Evolutionary conservation across 257 asterid genomes (phyloP).

Genomic region (Nyctanthes arbortristis): DNA sequence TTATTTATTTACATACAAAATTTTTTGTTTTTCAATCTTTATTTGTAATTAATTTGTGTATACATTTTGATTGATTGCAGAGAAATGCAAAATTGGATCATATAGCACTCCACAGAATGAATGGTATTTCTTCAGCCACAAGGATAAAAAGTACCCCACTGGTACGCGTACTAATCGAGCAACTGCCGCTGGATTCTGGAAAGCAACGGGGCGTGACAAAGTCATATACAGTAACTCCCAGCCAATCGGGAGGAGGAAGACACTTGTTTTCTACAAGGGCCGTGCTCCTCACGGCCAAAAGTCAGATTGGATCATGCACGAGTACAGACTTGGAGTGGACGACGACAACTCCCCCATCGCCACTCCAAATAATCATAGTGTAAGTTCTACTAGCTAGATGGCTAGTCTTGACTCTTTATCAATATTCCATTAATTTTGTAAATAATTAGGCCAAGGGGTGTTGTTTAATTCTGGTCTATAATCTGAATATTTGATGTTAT

Average conservation of each 20-base stretch:
- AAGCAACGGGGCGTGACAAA: slow-evolving; percentile 76
- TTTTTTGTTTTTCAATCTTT: not conserved
- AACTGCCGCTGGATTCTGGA: slow-evolving; percentile 65
- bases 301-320: slow-evolving; percentile 76
- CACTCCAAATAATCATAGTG: slow-evolving; percentile 19
- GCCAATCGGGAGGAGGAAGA: slow-evolving; percentile 65
- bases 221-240: slow-evolving; percentile 43
- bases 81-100: slow-evolving; percentile 57
- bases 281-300: slow-evolving; percentile 70
- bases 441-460: no score
- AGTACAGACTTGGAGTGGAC: slow-evolving; percentile 41
- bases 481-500: not conserved
- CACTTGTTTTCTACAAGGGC: slow-evolving; percentile 71
- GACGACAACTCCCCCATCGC: slow-evolving; percentile 17
- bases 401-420: no score
- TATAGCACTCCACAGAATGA: slow-evolving; percentile 62
- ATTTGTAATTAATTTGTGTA: not conserved
- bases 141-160: slow-evolving; percentile 68
- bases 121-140: slow-evolving; percentile 71
- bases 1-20: no score
- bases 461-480: not conserved
- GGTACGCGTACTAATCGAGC: slow-evolving; percentile 71
- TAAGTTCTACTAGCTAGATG: slow-evolving; percentile 9
- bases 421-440: not conserved
- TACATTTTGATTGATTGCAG: slow-evolving; percentile 21